Conservation (phyloP, 306 rosid genomes). For the Cucumis melo region DNA sequence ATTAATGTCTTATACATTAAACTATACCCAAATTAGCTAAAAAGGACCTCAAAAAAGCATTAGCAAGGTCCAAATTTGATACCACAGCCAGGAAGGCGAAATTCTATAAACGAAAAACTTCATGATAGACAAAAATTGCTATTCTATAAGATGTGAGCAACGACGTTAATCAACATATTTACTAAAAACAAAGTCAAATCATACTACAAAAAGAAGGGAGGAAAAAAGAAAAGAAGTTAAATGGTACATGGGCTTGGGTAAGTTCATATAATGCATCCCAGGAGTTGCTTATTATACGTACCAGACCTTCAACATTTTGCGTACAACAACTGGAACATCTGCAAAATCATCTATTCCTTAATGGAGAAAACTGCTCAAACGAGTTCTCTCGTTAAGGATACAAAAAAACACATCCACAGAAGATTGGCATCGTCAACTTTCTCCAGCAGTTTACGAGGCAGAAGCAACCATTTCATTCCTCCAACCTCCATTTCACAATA, state of each 20-base stretch:
- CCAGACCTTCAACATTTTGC: neutral
- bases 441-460: neutral
- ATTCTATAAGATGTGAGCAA: conserved; percentile 1
- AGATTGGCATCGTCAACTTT: neutral
- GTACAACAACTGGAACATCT: neutral
- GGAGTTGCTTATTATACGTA: neutral
- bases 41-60: too few species aligned
- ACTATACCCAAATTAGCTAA: too few species aligned
- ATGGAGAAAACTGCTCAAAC: conserved; percentile 1
- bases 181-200: conserved; percentile 2
- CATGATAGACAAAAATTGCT: neutral
- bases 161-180: conserved; percentile 4
- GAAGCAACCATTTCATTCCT: neutral
- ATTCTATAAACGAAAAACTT: neutral
- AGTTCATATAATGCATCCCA: neutral
- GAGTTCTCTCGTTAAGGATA: neutral
- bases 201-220: neutral
- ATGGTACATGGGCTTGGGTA: neutral
- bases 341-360: neutral
- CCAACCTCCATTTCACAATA: neutral
- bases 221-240: neutral
- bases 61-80: too few species aligned
- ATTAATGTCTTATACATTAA: too few species aligned
- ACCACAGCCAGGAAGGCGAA: too few species aligned
- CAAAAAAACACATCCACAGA: neutral